Evolutionary conservation across 192 early-diverging fungal species (phyloP), one percentile per base, ranked within the genome.

Genomic region (Pilobolus umbonatus): DNA sequence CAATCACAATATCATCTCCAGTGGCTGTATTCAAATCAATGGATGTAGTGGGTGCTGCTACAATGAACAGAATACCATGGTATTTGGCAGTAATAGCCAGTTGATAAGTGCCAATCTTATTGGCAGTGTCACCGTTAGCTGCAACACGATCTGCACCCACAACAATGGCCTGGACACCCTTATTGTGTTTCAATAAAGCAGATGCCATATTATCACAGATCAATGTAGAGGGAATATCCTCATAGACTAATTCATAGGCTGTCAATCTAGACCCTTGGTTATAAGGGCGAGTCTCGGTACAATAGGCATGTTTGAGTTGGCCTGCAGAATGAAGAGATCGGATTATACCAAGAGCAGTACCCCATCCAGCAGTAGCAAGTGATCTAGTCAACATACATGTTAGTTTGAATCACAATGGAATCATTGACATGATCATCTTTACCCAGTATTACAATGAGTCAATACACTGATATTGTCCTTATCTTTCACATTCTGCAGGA

Each of bases 41-140:
- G 1, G 89, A 90, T 3, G 94, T 96, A 0, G 83, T 78, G 5
- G 96, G 96, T 0, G 96, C 96, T n/a, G 96, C 95, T 1, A 99
- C 96, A 48, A 99, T 88, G 62, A 99, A 98, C 19, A 78, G 80
- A 5, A 94, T 79, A 15, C 77, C 77, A 66, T 98, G 93, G 69
- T 85, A 82, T 42, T 76, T 78, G 9, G 96, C 96, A 7, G 88
- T 76, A 58, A 99, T 94, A 21, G 96, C 95, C 45, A 99, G 72
- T 65, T 99, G 96, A 57, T 98, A 99, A 5, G 95, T 99, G 12
- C 96, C 96, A 57, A 99, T 98, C 70, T 97, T 99, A 75, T 98
- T 98, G 28, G 95, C 94, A 0, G 95, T 98, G 61, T 99, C 96
- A 40, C 96, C 96, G 66, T 98, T 99, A 8, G 84, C 83, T 6